phyloP scores from a whole-genome alignment of 768 basidiomycete genomes.

The Lentinula detonsa region DNA sequence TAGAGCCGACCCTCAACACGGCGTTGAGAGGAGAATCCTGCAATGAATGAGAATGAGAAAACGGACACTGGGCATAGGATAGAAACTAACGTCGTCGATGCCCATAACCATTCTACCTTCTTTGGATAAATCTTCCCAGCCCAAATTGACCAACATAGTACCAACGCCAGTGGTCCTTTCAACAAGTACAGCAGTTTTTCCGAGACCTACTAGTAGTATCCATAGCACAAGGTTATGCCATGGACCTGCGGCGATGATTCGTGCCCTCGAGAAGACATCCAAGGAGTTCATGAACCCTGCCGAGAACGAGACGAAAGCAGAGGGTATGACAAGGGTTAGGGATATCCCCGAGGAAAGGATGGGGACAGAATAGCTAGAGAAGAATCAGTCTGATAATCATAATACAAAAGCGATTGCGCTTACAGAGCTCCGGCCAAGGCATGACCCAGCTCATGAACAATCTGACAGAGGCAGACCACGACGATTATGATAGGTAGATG shows the following conservation, averaged over 20 bases:
- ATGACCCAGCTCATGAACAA: slow-evolving; percentile 80
- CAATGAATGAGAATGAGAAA: neutral
- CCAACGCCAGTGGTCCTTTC: slow-evolving; percentile 17
- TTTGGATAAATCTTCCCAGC: slow-evolving; percentile 48
- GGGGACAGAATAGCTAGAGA: slow-evolving; percentile 55
- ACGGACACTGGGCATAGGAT: neutral
- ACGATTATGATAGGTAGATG: slow-evolving; percentile 63
- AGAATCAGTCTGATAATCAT: neutral
- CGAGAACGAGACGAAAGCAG: slow-evolving; percentile 69
- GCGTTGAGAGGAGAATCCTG: slow-evolving; percentile 59
- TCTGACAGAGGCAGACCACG: slow-evolving; percentile 56
- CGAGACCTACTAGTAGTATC: slow-evolving; percentile 33
- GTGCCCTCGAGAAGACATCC: slow-evolving; percentile 37
- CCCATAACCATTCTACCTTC: slow-evolving; percentile 50
- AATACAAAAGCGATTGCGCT: slow-evolving; percentile 18
- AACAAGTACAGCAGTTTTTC: slow-evolving; percentile 17
- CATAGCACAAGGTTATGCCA: slow-evolving; percentile 71
- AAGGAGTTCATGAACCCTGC: slow-evolving; percentile 30
- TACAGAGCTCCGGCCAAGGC: slow-evolving; percentile 71
- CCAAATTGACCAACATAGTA: slow-evolving; percentile 24
- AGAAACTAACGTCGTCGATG: slow-evolving; percentile 44
- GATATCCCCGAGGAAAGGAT: slow-evolving; percentile 57
- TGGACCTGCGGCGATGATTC: slow-evolving; percentile 68
- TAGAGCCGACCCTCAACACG: slow-evolving; percentile 48
- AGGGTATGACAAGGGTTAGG: slow-evolving; percentile 58